Conservation (phyloP, 2,329 filamentous ascomycete genomes). For the Colletotrichum graminicola region DNA sequence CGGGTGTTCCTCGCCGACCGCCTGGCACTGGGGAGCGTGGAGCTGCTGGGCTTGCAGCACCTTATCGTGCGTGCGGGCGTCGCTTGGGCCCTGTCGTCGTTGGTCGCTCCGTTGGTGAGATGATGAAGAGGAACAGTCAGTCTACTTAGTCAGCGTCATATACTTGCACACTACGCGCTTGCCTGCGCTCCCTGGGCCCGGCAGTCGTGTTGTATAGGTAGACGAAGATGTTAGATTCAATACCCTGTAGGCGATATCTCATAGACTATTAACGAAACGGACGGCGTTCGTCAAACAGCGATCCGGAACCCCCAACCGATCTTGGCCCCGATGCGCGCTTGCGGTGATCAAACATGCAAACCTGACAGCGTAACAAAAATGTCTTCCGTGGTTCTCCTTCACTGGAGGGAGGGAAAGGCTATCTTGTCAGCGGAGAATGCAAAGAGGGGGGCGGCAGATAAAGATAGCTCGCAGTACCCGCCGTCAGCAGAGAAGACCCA, state of each 20-base stretch:
- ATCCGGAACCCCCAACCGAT: slow-evolving; percentile 21
- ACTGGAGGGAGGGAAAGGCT: slow-evolving; percentile 24
- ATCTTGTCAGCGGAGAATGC: slow-evolving; percentile 21
- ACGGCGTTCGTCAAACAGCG: background rate
- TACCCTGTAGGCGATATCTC: background rate
- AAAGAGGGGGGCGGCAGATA: background rate
- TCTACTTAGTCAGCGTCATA: slow-evolving; percentile 23
- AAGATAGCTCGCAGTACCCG: slow-evolving; percentile 5
- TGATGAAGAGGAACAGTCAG: slow-evolving; percentile 7
- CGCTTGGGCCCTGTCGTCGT: slow-evolving; percentile 50
- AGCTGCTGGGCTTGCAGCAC: slow-evolving; percentile 50
- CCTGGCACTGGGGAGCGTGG: slow-evolving; percentile 53
- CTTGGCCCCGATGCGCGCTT: slow-evolving; percentile 14
- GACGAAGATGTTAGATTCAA: background rate
- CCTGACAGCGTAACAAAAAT: background rate
- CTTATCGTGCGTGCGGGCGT: slow-evolving; percentile 50
- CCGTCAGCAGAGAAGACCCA: background rate
- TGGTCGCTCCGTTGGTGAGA: slow-evolving; percentile 22
- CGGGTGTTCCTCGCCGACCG: slow-evolving; percentile 60
- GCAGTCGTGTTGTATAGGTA: background rate
- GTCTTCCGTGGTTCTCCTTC: slow-evolving; percentile 17
- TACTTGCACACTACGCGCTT: background rate
- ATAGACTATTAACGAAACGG: background rate
- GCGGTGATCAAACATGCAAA: slow-evolving; percentile 28
- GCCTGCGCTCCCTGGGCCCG: background rate